phyloP scores from a whole-genome alignment of 495 filamentous ascomycete genomes.

The Penicillium coprophilum region DNA sequence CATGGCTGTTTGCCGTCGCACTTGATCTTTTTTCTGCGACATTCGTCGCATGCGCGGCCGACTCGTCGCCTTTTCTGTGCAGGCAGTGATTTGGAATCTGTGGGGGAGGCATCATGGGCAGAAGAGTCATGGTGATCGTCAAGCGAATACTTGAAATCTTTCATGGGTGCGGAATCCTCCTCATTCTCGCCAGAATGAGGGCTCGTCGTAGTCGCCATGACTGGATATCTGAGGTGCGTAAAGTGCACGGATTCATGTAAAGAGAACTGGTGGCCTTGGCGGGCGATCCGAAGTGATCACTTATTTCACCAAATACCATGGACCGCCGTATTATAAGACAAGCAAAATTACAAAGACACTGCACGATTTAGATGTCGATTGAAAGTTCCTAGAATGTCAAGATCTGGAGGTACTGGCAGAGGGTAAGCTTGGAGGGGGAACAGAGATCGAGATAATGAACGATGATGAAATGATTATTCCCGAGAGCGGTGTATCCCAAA shows the following conservation, averaged over 20 bases:
- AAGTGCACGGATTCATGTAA: conserved; percentile 25
- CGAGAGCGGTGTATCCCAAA: conserved; percentile 11
- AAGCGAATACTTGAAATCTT: conserved; percentile 26
- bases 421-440: no score
- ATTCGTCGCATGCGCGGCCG: conserved; percentile 93
- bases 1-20: conserved; percentile 98
- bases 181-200: conserved; percentile 34
- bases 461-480: conserved; percentile 14
- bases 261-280: conserved; percentile 21
- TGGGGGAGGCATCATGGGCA: conserved; percentile 26
- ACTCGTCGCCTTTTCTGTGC: conserved; percentile 87
- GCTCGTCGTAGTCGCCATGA: conserved; percentile 24
- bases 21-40: conserved; percentile 96
- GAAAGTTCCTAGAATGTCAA: no score
- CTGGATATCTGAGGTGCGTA: conserved; percentile 8
- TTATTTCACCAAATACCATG: conserved; percentile 6
- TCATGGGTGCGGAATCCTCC: conserved; percentile 32
- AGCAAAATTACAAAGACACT: no score
- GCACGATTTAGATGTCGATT: no score
- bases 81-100: conserved; percentile 47
- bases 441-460: neutral
- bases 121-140: conserved; percentile 28
- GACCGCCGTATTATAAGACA: conserved; percentile 13
- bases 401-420: no score
- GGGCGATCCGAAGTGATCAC: conserved; percentile 19